Evolutionary conservation across 2,329 filamentous ascomycete species (phyloP).

Genomic region (Diplodia corticola): DNA sequence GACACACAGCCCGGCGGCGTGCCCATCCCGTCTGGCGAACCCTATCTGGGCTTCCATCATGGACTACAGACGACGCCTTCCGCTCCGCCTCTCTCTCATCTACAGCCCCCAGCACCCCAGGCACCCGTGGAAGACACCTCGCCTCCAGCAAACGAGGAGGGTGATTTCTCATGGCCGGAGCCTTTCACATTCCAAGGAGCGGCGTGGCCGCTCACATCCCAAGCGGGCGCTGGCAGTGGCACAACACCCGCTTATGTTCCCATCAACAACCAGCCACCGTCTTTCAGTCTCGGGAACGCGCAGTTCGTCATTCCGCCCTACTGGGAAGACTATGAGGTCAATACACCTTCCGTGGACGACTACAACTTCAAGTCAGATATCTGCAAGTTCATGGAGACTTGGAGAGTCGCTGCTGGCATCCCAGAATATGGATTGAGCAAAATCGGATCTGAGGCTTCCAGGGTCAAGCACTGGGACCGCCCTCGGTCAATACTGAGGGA

Average conservation of each 20-base stretch:
- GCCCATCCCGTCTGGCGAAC: neutral
- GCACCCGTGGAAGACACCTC: neutral
- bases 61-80: neutral
- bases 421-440: conserved; percentile 4
- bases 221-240: neutral
- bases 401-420: conserved; percentile 5
- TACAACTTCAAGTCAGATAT: conserved; percentile 22
- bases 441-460: conserved; percentile 13
- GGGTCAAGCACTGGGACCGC: conserved; percentile 24
- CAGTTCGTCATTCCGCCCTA: conserved; percentile 3
- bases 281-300: conserved; percentile 18
- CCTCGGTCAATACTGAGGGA: conserved; percentile 34
- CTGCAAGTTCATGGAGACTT: conserved; percentile 25
- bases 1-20: conserved; percentile 22
- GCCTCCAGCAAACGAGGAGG: neutral
- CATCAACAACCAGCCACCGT: neutral
- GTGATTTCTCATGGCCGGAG: neutral
- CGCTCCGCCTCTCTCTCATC: neutral
- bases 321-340: conserved; percentile 21
- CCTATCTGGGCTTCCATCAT: neutral
- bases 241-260: neutral
- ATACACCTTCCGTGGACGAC: conserved; percentile 22
- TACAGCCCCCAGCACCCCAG: neutral
- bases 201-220: neutral
- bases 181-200: neutral